Conservation (phyloP, 1,284 basidiomycete species). For the Pseudozyma pruni region DNA sequence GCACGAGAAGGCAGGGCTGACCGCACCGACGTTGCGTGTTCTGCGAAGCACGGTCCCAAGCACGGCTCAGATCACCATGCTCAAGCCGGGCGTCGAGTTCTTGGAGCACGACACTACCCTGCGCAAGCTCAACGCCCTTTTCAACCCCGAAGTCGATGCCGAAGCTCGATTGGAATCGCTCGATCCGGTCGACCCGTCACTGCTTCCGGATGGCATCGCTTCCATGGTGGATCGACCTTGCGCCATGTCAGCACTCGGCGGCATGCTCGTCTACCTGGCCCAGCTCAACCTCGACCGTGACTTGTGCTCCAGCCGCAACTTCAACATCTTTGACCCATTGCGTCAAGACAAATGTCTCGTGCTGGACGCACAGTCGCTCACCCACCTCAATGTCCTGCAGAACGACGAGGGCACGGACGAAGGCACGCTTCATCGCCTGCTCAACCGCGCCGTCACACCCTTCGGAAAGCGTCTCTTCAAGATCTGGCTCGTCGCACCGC, state of each 20-base stretch:
- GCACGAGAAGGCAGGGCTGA: constrained; percentile 80
- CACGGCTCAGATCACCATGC: constrained; percentile 64
- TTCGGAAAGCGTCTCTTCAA: constrained; percentile 67
- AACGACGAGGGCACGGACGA: constrained; percentile 65
- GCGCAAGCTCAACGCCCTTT: constrained; percentile 56
- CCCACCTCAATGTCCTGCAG: constrained; percentile 64
- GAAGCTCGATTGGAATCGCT: constrained; percentile 40
- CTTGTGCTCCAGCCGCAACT: constrained; percentile 64
- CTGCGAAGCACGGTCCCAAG: constrained; percentile 56
- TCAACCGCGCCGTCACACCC: constrained; percentile 66
- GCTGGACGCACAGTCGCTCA: constrained; percentile 66
- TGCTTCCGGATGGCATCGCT: constrained; percentile 55
- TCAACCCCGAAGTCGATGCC: constrained; percentile 41
- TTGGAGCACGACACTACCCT: constrained; percentile 50
- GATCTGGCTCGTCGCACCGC: constrained; percentile 64
- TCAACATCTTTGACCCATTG: constrained; percentile 62
- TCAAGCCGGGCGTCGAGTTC: constrained; percentile 62
- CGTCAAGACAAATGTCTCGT: constrained; percentile 55
- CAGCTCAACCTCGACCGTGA: constrained; percentile 65
- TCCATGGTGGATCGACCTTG: constrained; percentile 50
- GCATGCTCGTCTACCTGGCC: constrained; percentile 62
- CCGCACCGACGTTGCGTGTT: constrained; percentile 52
- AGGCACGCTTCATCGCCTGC: constrained; percentile 64
- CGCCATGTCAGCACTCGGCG: constrained; percentile 63
- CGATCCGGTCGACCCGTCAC: constrained; percentile 37